These are phyloP conservation scores for Stemphylium vesicarium DNA, from an alignment of 2,329 filamentous ascomycete genomes.

Conservation along the genomic window DNA sequence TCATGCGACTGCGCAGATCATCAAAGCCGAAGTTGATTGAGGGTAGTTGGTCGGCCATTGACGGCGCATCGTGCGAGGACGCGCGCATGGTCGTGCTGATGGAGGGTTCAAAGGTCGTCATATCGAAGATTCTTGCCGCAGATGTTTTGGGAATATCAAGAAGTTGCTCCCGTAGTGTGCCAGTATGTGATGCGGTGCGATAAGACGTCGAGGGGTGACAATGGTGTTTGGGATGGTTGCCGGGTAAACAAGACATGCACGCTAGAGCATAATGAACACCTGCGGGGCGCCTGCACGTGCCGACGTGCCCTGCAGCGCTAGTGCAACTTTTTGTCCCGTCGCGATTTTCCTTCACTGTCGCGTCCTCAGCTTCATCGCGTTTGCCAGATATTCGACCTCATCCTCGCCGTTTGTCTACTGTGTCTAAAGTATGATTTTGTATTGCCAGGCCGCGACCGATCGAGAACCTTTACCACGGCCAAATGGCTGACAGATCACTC, in stretches of 20 bases:
- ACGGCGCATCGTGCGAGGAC: slow-evolving; percentile 64
- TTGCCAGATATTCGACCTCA: neutral
- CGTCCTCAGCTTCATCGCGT: slow-evolving; percentile 1
- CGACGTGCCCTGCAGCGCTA: slow-evolving; percentile 33
- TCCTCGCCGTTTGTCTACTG: neutral
- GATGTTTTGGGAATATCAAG: neutral
- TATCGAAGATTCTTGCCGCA: slow-evolving; percentile 46
- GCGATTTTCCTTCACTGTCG: slow-evolving; percentile 13
- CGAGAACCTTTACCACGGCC: slow-evolving; percentile 48
- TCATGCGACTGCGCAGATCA: slow-evolving; percentile 92
- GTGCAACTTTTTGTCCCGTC: slow-evolving; percentile 27
- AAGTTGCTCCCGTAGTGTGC: slow-evolving; percentile 3
- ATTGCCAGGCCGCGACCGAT: slow-evolving; percentile 10
- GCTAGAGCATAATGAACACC: slow-evolving; percentile 15
- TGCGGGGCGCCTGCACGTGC: slow-evolving; percentile 34
- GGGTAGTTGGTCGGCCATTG: slow-evolving; percentile 79
- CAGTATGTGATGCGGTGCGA: slow-evolving; percentile 26
- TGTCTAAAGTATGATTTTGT: slow-evolving; percentile 34
- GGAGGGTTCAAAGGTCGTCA: slow-evolving; percentile 71
- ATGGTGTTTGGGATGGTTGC: slow-evolving; percentile 32
- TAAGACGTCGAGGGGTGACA: slow-evolving; percentile 2
- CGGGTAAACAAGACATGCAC: slow-evolving; percentile 36
- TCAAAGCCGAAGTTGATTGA: slow-evolving; percentile 96
- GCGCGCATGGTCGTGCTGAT: slow-evolving; percentile 70
- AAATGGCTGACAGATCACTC: slow-evolving; percentile 62